Evolutionary conservation across 176 grass and related monocot genomes (phyloP), one percentile per base, ranked within the genome.

Genomic region (Bonia amplexicaulis): DNA sequence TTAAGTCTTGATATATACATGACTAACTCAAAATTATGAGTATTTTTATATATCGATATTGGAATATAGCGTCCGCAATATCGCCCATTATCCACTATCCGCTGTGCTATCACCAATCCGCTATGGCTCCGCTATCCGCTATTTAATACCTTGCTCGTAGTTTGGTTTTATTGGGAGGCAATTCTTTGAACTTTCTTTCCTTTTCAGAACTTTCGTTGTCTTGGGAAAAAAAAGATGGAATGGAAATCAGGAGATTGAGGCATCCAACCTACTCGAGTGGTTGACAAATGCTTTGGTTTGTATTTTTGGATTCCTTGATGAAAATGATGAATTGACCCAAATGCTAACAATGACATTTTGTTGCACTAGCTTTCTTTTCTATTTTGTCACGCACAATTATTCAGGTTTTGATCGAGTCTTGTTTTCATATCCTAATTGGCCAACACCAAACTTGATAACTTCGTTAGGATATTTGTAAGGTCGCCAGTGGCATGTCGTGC

Each of bases 151-250:
- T 37, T 37, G 35, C 39, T 52, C 46, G 58, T 39, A 9, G 59
- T 39, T 87, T 83, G 74, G 79, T 52, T 87, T 83, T 73, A 74
- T 60, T 65, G 7, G 73, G 57, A 51, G 39, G 16, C 11, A 39
- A 35, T 86, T 79, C 27, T 79, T 73, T 69, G 74, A 87, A 62
- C 49, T 25, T 60, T 41, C 79, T 83, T 87, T 90, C 84, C 5
- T 73, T 90, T 74, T 87, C 79, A 61, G 9, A 11, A 15, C 73
- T 79, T 73, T 83, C 88, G 14, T 83, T 90, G 67, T 90, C 84
- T 33, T 14, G 79, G 66, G 33, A n/a, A n/a, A 16, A 13, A 17
- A 2, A 39, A 37, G 23, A 42, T 27, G 53, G 12, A 42, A 79
- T 2, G 11, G 51, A 44, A 76, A 78, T 40, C 67, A 2, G 58